Evolutionary conservation across 306 rosid species (phyloP).

Genomic region (Dryas octopetala): DNA sequence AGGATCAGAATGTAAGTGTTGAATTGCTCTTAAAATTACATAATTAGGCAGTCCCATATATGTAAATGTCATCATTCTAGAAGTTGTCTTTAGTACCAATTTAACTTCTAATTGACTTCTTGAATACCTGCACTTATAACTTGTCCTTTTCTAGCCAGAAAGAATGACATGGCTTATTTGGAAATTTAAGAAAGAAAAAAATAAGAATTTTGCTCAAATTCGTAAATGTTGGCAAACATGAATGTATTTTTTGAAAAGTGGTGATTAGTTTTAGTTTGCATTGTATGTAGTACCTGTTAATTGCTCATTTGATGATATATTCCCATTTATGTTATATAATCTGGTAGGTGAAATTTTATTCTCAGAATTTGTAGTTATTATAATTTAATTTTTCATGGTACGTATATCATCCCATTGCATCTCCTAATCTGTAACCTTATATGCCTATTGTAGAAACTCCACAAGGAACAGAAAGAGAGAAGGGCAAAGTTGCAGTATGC

Average conservation of each 20-base stretch:
- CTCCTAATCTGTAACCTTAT: not conserved
- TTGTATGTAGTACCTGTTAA: not conserved
- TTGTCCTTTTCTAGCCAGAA: not conserved
- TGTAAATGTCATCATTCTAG: not conserved
- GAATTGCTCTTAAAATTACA: not conserved
- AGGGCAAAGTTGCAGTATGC: conserved; percentile 3
- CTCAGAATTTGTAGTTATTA: not conserved
- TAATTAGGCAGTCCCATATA: not conserved
- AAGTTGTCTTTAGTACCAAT: not conserved
- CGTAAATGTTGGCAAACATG: not conserved
- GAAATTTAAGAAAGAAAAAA: not conserved
- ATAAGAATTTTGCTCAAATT: not conserved
- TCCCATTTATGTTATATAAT: not conserved
- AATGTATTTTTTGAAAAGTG: not conserved
- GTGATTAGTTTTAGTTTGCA: not conserved
- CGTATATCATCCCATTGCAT: not conserved
- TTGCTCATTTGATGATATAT: not conserved
- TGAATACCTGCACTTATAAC: not conserved
- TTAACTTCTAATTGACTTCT: not conserved
- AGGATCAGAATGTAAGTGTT: not conserved
- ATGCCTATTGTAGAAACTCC: conserved; percentile 5
- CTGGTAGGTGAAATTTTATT: not conserved
- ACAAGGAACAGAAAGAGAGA: conserved; percentile 14
- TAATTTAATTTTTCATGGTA: too few species aligned
- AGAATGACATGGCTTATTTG: not conserved